These are phyloP conservation scores for Laburnicola sp. DNA, from an alignment of 2,329 filamentous ascomycete species.

Conservation along the genomic window DNA sequence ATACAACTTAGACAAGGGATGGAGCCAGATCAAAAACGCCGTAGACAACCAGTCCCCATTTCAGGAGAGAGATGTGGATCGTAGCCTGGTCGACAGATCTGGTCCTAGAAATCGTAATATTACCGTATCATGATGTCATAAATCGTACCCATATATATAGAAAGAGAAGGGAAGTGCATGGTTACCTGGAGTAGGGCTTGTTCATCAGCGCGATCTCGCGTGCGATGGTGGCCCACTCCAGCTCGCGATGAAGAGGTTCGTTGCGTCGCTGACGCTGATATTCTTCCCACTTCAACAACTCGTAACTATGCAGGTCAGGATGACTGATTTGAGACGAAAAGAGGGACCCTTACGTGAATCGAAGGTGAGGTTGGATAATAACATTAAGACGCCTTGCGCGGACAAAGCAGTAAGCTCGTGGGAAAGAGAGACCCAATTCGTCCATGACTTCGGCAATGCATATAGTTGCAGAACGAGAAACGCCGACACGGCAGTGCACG, in stretches of 20 bases:
- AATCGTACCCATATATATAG: conserved; percentile 13
- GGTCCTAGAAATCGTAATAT: conserved; percentile 15
- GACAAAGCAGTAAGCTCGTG: conserved; percentile 94
- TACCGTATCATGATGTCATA: conserved; percentile 21
- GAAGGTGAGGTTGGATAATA: conserved; percentile 94
- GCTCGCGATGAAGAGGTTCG: conserved; percentile 67
- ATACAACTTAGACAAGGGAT: background rate
- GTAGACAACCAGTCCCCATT: conserved; percentile 3
- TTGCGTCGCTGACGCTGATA: conserved; percentile 62
- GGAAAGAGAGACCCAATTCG: conserved; percentile 76
- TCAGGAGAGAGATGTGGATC: conserved; percentile 7
- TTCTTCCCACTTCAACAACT: conserved; percentile 96
- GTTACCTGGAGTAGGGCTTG: conserved; percentile 78
- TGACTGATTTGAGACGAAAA: background rate
- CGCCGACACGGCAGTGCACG: conserved; percentile 94
- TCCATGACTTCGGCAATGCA: conserved; percentile 99
- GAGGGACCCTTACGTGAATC: conserved; percentile 68
- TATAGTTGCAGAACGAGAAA: conserved; percentile 93
- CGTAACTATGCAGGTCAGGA: conserved; percentile 57
- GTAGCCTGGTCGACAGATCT: conserved; percentile 14
- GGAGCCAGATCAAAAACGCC: conserved; percentile 9
- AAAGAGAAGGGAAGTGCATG: conserved; percentile 1
- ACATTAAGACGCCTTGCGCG: conserved; percentile 90
- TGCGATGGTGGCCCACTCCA: conserved; percentile 88
- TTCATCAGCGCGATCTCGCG: conserved; percentile 96